A percentile compares a stretch with the other conserved stretches of the same genome.
These are phyloP conservation scores for Auriscalpium orientale DNA, from an alignment of 768 basidiomycete genomes.

Conservation along the genomic window DNA sequence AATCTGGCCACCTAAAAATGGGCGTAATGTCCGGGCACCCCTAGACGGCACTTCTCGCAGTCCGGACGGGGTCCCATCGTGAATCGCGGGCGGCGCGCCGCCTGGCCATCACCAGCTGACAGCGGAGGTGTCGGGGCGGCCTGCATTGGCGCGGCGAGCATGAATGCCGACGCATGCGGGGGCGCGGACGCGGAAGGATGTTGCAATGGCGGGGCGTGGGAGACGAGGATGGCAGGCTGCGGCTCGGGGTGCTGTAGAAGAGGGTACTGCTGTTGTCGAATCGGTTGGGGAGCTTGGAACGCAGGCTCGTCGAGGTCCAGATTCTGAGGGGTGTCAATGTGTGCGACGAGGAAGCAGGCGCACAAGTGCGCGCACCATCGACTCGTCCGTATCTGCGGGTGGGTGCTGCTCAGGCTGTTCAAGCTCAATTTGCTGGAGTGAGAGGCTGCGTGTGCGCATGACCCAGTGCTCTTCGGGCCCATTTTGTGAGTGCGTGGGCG, in stretches of 20 bases:
- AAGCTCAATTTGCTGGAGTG: constrained; percentile 46
- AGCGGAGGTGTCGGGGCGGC: constrained; percentile 19
- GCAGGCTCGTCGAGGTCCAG: constrained; percentile 7
- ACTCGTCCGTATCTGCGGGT: constrained; percentile 27
- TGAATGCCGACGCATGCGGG: constrained; percentile 12
- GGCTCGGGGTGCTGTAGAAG: constrained; percentile 3
- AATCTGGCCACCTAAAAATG: not conserved
- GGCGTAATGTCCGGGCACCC: not conserved
- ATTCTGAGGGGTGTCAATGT: constrained; percentile 1
- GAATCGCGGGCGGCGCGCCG: constrained; percentile 39
- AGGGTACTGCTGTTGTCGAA: not conserved
- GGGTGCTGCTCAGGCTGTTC: not conserved
- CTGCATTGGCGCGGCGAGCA: constrained; percentile 16
- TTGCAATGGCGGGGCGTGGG: constrained; percentile 15
- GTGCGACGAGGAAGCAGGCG: constrained; percentile 3
- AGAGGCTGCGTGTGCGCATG: constrained; percentile 54
- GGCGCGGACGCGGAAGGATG: constrained; percentile 3
- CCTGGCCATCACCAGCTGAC: constrained; percentile 1
- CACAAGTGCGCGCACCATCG: constrained; percentile 34
- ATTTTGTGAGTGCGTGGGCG: constrained; percentile 22
- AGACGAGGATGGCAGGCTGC: constrained; percentile 15
- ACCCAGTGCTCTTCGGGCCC: constrained; percentile 61
- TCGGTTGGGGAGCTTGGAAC: constrained; percentile 1
- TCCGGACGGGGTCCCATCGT: constrained; percentile 68
- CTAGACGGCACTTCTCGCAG: constrained; percentile 56